Conservation (phyloP, 163 green algal genomes). For the Scenedesmus sp. region DNA sequence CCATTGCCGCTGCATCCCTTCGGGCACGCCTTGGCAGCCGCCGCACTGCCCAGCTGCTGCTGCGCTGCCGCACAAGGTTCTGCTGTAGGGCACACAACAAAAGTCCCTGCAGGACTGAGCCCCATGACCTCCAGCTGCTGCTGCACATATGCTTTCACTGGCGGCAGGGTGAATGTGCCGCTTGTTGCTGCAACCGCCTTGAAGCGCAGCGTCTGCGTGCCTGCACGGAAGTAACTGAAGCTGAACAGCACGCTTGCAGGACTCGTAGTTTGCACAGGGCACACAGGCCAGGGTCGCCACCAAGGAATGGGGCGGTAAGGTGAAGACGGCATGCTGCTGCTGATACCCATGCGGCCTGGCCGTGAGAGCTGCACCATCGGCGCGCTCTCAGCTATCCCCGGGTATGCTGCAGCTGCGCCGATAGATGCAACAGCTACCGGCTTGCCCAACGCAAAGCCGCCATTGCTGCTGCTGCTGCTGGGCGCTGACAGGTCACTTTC, state of each 20-base stretch:
- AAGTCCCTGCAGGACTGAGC: slow-evolving; percentile 54
- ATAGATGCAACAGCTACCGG: neutral
- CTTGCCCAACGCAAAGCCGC: neutral
- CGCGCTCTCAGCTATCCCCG: neutral
- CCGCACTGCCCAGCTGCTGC: neutral
- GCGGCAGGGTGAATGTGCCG: slow-evolving; percentile 68
- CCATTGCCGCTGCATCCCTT: slow-evolving; percentile 57
- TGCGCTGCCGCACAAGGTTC: slow-evolving; percentile 5
- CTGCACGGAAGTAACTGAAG: slow-evolving; percentile 57
- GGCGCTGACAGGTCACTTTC: slow-evolving; percentile 25
- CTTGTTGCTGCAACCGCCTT: slow-evolving; percentile 65
- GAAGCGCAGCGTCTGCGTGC: slow-evolving; percentile 64
- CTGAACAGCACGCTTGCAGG: slow-evolving; percentile 62
- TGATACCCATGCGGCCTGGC: neutral
- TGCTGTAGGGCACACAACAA: slow-evolving; percentile 56
- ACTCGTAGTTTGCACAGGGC: slow-evolving; percentile 61
- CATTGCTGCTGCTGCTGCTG: neutral
- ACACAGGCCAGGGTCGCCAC: slow-evolving; percentile 49
- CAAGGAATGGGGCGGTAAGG: neutral
- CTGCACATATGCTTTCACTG: slow-evolving; percentile 65
- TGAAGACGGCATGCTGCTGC: neutral
- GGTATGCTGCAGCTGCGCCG: neutral
- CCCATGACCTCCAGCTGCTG: slow-evolving; percentile 77
- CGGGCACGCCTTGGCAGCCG: slow-evolving; percentile 53
- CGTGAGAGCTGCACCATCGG: neutral